These are phyloP conservation scores for Suillus clintonianus DNA, from an alignment of 768 basidiomycete species.

Conservation along the genomic window DNA sequence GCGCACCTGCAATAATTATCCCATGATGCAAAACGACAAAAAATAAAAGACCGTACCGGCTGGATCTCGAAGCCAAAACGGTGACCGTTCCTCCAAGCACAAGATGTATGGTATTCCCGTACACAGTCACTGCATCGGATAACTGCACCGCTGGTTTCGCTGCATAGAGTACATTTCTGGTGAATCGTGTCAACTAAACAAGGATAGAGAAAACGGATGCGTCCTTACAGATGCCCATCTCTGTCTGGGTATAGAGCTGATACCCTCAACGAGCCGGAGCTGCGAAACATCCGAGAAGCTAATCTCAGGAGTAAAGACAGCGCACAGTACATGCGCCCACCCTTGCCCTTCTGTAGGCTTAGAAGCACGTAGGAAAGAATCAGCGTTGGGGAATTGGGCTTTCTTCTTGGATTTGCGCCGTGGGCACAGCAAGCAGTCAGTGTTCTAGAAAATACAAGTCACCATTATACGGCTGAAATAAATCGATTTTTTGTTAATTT, in stretches of 20 bases:
- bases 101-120: slow-evolving; percentile 82
- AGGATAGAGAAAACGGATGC: slow-evolving; percentile 5
- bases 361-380: slow-evolving; percentile 71
- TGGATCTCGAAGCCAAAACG: slow-evolving; percentile 94
- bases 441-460: slow-evolving; percentile 48
- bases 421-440: slow-evolving; percentile 87
- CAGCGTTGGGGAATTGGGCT: slow-evolving; percentile 48
- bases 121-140: slow-evolving; percentile 83
- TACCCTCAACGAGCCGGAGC: slow-evolving; percentile 82
- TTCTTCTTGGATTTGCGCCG: slow-evolving; percentile 41
- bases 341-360: slow-evolving; percentile 93
- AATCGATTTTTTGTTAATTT: neutral
- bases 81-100: slow-evolving; percentile 84
- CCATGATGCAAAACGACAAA: neutral
- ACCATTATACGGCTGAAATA: slow-evolving; percentile 3
- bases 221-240: slow-evolving; percentile 74
- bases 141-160: slow-evolving; percentile 72
- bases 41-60: slow-evolving; percentile 49
- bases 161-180: slow-evolving; percentile 79
- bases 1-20: slow-evolving; percentile 57
- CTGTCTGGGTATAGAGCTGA: slow-evolving; percentile 68
- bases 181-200: slow-evolving; percentile 6
- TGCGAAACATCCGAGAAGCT: slow-evolving; percentile 73
- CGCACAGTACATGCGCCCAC: slow-evolving; percentile 91
- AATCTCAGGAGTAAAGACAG: slow-evolving; percentile 86